A percentile compares a stretch with the other conserved stretches of the same genome.
Conservation (phyloP, 2,329 filamentous ascomycete species). For the Diatrype stigma region DNA sequence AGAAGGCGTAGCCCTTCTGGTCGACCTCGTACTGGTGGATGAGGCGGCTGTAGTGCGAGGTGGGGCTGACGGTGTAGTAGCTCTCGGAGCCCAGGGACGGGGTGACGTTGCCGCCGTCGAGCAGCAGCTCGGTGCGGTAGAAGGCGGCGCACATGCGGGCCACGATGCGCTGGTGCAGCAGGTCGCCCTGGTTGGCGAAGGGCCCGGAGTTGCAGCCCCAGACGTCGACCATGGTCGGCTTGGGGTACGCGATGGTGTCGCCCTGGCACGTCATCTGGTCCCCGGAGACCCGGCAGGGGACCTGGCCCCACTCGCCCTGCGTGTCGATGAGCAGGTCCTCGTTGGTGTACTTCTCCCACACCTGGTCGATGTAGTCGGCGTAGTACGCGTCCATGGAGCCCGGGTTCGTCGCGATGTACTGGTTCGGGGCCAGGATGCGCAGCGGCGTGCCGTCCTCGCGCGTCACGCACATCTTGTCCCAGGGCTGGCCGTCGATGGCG, state of each 20-base stretch:
- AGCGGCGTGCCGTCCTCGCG: conserved; percentile 27
- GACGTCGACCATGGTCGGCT: conserved; percentile 39
- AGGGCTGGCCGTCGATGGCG: conserved; percentile 30
- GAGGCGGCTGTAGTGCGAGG: conserved; percentile 55
- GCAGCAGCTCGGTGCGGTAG: conserved; percentile 37
- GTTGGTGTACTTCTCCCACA: conserved; percentile 36
- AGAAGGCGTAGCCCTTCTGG: conserved; percentile 59
- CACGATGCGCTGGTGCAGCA: conserved; percentile 34
- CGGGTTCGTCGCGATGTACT: conserved; percentile 29
- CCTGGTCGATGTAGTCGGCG: conserved; percentile 36
- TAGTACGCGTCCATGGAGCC: conserved; percentile 35
- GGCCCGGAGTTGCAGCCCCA: conserved; percentile 45
- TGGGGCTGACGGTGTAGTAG: conserved; percentile 43
- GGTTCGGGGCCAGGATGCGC: conserved; percentile 38
- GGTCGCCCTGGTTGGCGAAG: conserved; percentile 28
- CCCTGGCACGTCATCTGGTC: conserved; percentile 32
- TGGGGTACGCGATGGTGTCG: conserved; percentile 34
- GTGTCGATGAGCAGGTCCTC: conserved; percentile 36
- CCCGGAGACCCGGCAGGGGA: conserved; percentile 32
- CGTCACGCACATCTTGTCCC: conserved; percentile 37
- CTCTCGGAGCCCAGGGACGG: conserved; percentile 31
- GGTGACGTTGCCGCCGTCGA: conserved; percentile 35
- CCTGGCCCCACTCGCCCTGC: conserved; percentile 26
- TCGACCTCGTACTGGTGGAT: conserved; percentile 58
- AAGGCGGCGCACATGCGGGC: conserved; percentile 45